Evolutionary conservation across 169 alveolate genomes (phyloP).

Genomic region (Amoebophrya sp.): DNA sequence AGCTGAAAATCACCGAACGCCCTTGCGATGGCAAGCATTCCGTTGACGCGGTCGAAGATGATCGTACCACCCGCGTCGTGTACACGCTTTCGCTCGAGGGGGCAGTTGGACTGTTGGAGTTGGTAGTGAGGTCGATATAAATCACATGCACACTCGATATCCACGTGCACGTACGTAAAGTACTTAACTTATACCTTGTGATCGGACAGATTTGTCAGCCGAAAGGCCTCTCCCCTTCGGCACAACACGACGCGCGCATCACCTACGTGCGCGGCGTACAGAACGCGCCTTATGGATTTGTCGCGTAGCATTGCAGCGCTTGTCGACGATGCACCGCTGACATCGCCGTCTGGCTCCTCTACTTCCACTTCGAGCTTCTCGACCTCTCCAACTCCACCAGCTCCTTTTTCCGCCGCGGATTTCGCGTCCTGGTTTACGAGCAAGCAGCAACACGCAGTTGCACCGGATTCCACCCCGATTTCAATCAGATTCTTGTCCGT

Average conservation of each 20-base stretch:
- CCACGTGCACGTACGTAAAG: too few species aligned
- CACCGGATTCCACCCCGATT: neutral
- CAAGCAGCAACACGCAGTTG: neutral
- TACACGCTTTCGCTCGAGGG: neutral
- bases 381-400: too few species aligned
- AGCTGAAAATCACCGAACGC: constrained; percentile 15
- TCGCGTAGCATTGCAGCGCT: neutral
- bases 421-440: too few species aligned
- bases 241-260: constrained; percentile 12
- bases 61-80: neutral
- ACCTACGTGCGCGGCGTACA: constrained; percentile 8
- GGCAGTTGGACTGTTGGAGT: neutral
- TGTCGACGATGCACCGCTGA: neutral
- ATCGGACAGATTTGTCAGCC: constrained; percentile 7
- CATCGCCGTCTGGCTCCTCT: neutral
- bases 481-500: neutral
- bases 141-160: too few species aligned
- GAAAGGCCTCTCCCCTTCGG: neutral
- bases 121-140: too few species aligned
- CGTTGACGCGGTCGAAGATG: constrained; percentile 10
- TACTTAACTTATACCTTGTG: neutral
- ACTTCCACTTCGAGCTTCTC: too few species aligned
- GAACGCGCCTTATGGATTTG: too few species aligned
- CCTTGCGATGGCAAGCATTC: constrained; percentile 16
- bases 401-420: too few species aligned